A percentile compares a stretch with the other conserved stretches of the same genome.
Conservation (phyloP, 441 rosid genomes). For the Gossypium lobatum region DNA sequence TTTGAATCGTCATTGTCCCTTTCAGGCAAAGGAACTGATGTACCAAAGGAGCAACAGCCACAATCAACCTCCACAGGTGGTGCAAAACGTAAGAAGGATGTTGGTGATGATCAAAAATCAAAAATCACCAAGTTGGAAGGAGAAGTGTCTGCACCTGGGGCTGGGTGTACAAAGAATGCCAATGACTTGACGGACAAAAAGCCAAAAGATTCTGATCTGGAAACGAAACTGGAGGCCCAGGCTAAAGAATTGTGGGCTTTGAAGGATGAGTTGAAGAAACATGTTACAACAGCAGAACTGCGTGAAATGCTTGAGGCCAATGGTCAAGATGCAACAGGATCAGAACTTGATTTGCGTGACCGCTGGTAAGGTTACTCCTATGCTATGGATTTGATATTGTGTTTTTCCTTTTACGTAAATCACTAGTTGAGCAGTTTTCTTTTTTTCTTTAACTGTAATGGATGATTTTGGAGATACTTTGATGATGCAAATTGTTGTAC, state of each 20-base stretch:
- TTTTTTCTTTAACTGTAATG: not conserved
- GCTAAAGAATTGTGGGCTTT: conserved; percentile 78
- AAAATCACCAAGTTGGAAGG: conserved; percentile 52
- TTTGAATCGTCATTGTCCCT: conserved; percentile 17
- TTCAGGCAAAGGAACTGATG: conserved; percentile 28
- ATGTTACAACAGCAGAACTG: conserved; percentile 67
- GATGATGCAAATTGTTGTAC: conserved; percentile 1
- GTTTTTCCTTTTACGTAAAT: not conserved
- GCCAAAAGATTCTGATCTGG: conserved; percentile 33
- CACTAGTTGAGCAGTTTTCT: not conserved
- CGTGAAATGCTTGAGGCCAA: conserved; percentile 78
- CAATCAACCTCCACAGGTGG: conserved; percentile 44
- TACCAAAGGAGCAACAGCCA: conserved; percentile 27
- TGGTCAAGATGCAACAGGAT: conserved; percentile 73
- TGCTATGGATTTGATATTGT: not conserved
- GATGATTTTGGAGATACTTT: not conserved
- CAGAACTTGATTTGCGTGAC: conserved; percentile 85
- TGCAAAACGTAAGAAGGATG: conserved; percentile 53
- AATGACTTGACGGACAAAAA: conserved; percentile 12
- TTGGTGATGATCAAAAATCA: conserved; percentile 36
- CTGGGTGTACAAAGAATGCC: conserved; percentile 21
- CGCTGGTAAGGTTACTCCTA: conserved; percentile 48
- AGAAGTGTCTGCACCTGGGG: conserved; percentile 33
- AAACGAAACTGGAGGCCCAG: conserved; percentile 67
- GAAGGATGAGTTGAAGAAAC: conserved; percentile 79